Evolutionary conservation across 305 asterid genomes (phyloP), one percentile per base, ranked within the genome.

Genomic region (Fraxinus platypoda): DNA sequence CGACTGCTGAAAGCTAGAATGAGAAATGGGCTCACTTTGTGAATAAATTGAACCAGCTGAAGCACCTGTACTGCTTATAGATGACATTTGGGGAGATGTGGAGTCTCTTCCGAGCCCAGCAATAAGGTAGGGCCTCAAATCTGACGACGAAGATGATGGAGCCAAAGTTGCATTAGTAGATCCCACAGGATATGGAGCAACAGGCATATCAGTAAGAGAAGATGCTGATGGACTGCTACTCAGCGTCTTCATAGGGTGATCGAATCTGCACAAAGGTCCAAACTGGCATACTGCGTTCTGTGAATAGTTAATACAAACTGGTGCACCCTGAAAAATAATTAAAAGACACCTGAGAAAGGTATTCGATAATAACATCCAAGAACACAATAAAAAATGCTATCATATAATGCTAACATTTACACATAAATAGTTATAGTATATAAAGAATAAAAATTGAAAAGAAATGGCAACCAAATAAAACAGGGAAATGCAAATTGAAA

Each of bases 161-260:
- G 97, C 97, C 88, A 93, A 66, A 66, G 93, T 94, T 75, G 95
- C 92, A 31, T 57, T 84, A 2, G 93, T 89, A 28, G 94, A 89
- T 19, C 97, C 98, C 84, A 92, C 92, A 0, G 98, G 94, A 81
- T 90, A 91, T 52, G 97, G 99, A 82, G 96, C 96, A 79, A 95
- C 96, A 1, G 96, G 96, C 93, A 92, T 90, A 79, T 94, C 97
- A 19, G 93, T 86, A 68, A 95, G 95, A 84, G 98, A 94, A 57
- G 98, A 95, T 54, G 97, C 95, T 0, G 98, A 95, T 37, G 97
- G 94, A 79, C 97, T 92, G 83, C 93, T 90, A 81, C 95, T 92
- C 85, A 95, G 75, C 25, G 86, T 74, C 75, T 89, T 87, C 93
- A 93, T 90, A 4, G 99, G 98, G 77, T 95, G 99, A 85, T 95